Evolutionary conservation across 305 asterid genomes (phyloP).

Genomic region (Nicotiana rustica): DNA sequence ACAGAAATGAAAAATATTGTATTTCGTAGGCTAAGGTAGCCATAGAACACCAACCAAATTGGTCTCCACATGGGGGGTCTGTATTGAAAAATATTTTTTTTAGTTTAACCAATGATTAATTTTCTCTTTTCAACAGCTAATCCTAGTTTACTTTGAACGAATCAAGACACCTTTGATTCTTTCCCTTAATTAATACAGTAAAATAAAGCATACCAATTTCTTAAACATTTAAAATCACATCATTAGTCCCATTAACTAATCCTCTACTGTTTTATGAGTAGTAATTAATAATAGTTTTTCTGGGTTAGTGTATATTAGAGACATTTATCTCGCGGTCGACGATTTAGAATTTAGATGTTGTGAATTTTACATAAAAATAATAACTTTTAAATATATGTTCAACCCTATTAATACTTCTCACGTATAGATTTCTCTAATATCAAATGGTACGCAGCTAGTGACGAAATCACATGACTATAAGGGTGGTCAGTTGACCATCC

Average conservation of each 20-base stretch:
- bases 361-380: not conserved
- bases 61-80: conserved; percentile 57
- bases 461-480: no score
- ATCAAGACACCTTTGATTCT: conserved; percentile 23
- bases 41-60: conserved; percentile 46
- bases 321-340: not conserved
- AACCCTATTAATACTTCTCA: no score
- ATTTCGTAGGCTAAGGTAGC: conserved; percentile 37
- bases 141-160: conserved; percentile 32
- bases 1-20: not conserved
- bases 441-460: not conserved
- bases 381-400: no score
- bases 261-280: not conserved
- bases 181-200: conserved; percentile 32
- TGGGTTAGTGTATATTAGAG: not conserved
- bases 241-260: conserved; percentile 29
- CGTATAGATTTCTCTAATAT: not conserved
- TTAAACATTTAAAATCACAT: conserved; percentile 35
- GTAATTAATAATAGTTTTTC: conserved; percentile 14
- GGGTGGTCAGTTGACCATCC: no score
- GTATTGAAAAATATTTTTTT: conserved; percentile 32
- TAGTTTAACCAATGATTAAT: conserved; percentile 34
- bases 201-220: conserved; percentile 32
- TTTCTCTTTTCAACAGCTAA: conserved; percentile 28
- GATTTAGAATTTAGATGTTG: not conserved